Evolutionary conservation across 257 asterid species (phyloP), one percentile per base, ranked within the genome.

Genomic region (Coffea canephora): DNA sequence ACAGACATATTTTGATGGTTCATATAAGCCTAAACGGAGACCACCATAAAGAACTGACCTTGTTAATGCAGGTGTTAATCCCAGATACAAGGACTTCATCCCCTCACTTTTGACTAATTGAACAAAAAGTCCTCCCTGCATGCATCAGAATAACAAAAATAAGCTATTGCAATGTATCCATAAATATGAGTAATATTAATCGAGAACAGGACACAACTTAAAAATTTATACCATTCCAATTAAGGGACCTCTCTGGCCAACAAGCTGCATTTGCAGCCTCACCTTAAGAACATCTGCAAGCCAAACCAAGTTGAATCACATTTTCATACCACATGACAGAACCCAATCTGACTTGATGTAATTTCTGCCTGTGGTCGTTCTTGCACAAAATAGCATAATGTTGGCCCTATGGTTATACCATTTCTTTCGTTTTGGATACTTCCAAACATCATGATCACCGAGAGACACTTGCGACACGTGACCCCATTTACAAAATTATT

Each of bases 41-140:
- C 99, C 99, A 82, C 99, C 99, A 81, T 95, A 95, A 86, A 95
- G 91, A 93, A 95, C 96, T 95, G 99, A 95, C 99, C 99, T 95
- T 82, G 83, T 93, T 89, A 95, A 82, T 75, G 98, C 93, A 80
- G 99, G 98, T 64, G 94, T 85, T 84, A 93, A 79, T 83, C 99
- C 99, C 85, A 90, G 83, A 85, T 95, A 95, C 91, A 95, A 90
- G 84, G 96, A 91, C 85, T 88, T 87, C 21, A 85, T 78, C 61
- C 99, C 99, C 88, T 95, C 98, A 69, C 71, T 84, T 87, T 90
- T 89, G 65, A 90, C 92, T 67, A 91, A 82, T 76, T 88, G 96
- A 90, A 89, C 86, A 76, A 93, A 90, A 61, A 95, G 92, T 77
- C 83, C 83, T 77, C 98, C 97, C 99, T 95, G 83, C 94, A 81